Evolutionary conservation across 805 yeast species (phyloP), one percentile per base, ranked within the genome.

Genomic region (Yamadazyma endophytica): DNA sequence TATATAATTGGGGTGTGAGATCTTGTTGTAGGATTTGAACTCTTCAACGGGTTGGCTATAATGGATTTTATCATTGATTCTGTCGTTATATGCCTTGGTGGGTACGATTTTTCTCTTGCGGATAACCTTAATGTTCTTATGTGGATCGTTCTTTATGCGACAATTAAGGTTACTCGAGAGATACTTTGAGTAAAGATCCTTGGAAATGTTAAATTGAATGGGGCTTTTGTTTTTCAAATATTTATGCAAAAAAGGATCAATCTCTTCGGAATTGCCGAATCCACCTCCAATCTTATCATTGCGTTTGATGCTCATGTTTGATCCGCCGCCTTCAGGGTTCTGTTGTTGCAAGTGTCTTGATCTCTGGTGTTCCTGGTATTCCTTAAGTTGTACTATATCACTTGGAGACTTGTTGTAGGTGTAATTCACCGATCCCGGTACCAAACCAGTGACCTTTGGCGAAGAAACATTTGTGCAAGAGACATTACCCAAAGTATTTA

Each of bases 171-270:
- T 29, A 9, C 19, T 29, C 11, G 27, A 13, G 13, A 36, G 8
- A 21, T 37, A 31, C 19, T 34, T 34, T 13, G 35, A 28, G 24
- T 34, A 32, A n/a, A 28, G 21, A 17, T 26, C 31, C 15, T 22
- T 27, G n/a, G 27, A 14, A 6, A 6, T n/a, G 16, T n/a, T n/a
- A 8, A 11, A 8, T n/a, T 5, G 30, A 20, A 20, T n/a, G 6
- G 20, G 13, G 14, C 5, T 23, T 23, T 23, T 22, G 12, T 20
- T 24, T 28, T 40, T 40, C 6, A 40, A 24, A 29, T 40, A 40
- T 15, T 32, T 25, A 12, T 30, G 26, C 11, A 40, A 29, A 20
- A 40, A 40, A 3, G 39, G 37, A 21, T 40, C 44, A 6, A 31
- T 5, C 23, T 28, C 24, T 13, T 23, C 15, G 7, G 36, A 29